Percentiles rank a stretch among this genome's conserved stretches.
phyloP scores from a whole-genome alignment of 2,329 filamentous ascomycete genomes.

The Colletotrichum tropicale region DNA sequence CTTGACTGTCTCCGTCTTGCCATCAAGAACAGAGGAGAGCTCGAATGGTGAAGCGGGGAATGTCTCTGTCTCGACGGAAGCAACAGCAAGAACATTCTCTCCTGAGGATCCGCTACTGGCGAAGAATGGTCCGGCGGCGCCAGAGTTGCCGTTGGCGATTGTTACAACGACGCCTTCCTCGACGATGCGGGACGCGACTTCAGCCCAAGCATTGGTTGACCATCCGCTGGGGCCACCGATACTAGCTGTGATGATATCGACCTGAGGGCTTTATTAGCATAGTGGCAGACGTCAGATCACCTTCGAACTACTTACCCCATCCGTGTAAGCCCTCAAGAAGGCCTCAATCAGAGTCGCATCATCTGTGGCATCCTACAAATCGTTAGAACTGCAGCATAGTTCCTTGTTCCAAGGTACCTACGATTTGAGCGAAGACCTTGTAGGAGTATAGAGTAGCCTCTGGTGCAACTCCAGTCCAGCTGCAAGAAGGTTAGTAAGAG shows the following conservation, averaged over 20 bases:
- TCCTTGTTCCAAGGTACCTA: background rate
- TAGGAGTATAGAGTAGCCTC: slow-evolving; percentile 30
- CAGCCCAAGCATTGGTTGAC: slow-evolving; percentile 38
- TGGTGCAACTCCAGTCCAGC: slow-evolving; percentile 32
- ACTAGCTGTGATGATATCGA: slow-evolving; percentile 47
- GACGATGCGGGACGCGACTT: slow-evolving; percentile 42
- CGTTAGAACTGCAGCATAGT: background rate
- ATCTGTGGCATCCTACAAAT: slow-evolving; percentile 22
- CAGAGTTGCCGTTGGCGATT: slow-evolving; percentile 57
- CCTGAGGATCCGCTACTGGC: slow-evolving; percentile 44
- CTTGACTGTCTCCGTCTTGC: slow-evolving; percentile 1
- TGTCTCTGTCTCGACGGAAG: slow-evolving; percentile 39
- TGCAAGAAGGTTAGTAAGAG: background rate
- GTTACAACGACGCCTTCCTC: slow-evolving; percentile 53
- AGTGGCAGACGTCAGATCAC: fast-evolving
- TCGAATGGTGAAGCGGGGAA: slow-evolving; percentile 30
- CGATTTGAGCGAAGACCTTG: slow-evolving; percentile 29
- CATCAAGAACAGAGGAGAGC: slow-evolving; percentile 33
- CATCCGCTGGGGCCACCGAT: slow-evolving; percentile 42
- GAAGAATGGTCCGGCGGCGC: slow-evolving; percentile 52
- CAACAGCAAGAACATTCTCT: slow-evolving; percentile 46
- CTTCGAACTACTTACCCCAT: slow-evolving; percentile 24
- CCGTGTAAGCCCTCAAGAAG: slow-evolving; percentile 37
- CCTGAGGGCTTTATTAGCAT: background rate
- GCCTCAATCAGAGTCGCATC: slow-evolving; percentile 44